Base-by-base conservation (phyloP, 2,329 filamentous ascomycete genomes). In the Helotiales sp. region DNA sequence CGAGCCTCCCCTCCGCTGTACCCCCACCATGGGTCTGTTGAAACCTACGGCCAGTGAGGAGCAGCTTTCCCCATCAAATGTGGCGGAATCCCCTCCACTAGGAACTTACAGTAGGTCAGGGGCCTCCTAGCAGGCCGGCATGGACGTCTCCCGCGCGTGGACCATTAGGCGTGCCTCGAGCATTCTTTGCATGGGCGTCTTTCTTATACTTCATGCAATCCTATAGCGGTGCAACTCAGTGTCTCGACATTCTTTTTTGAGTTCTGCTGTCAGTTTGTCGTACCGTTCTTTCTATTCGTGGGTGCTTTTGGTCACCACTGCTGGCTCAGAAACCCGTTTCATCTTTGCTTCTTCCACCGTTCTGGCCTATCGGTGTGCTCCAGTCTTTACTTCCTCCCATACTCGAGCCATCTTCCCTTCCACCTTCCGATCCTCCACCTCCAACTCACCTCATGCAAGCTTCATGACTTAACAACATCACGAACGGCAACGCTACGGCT, bases 131-230 rank as follows among this genome's bases (percentile, higher is more conserved):
- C 44, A 60, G 44, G 53, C 58, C 63, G 62, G 65, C 58, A 57
- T 63, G 52, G 47, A 54, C 40, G 60, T 46, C 54, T 61, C 59
- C 66, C 67, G 67, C 64, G 61, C 62, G 56, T 61, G 62, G 66
- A 60, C 64, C 66, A 67, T 55, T 61, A 56, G 55, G 57, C 59
- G 58, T 66, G 63, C 60, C 44, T 58, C 50, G 46, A 50, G n/a
- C 30, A 33, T 53, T n/a, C n/a, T n/a, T 25, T 60, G 59, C 64
- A 61, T 63, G 63, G 63, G 55, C 47, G 54, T 54, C 49, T 67
- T 52, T 65, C 64, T 69, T 70, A 69, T 71, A 70, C 66, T 65
- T 69, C 65, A 70, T 70, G 64, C 66, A 60, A 56, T 65, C 66
- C 67, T 62, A 59, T 57, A 65, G 50, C 52, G 57, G 52, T 55